Base-by-base conservation (phyloP, 257 asterid genomes). In the Solanum acaule region DNA sequence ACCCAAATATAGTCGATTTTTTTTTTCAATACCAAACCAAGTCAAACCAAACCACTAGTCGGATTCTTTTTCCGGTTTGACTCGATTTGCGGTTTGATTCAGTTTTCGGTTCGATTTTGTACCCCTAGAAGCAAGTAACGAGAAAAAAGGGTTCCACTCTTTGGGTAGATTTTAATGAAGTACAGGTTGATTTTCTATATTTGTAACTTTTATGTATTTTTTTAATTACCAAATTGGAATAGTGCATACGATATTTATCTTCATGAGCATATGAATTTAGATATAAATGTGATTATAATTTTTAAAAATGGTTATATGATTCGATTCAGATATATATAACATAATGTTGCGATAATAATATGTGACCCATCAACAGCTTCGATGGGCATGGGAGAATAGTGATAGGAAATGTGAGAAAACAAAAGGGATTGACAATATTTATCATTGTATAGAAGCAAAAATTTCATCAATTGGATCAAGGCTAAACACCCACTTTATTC, bases 341-440 rank as follows among this genome's bases (percentile, higher is more conserved):
- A 52, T 16, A 20, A 20, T 2, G 5, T 20, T 56, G 65, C 25
- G 23, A 56, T 7, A 3, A 56, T 56, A 18, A 18, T 49, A 49
- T 56, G 99, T 25, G 98, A 96, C 83, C 98, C 98, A 16, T 93
- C 99, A 12, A 96, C 98, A 0, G 97, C 96, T 2, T 96, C 98
- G 98, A 25, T 86, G 93, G 94, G 18, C 89, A 77, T 29, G 94
- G 97, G 96, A 83, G 98, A 42, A 87, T 93, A 29, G 15, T 89
- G 0, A n/a, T 96, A 5, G 97, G 95, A 9, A 89, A 96, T 8
- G 42, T 91, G 83, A 91, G 90, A 38, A 88, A 90, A 65, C 87
- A 78, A 1, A 86, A 91, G 10, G 99, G 98, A 34, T 82, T 93
- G 11, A 88, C 97, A 0, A 89, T 88, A 78, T 44, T 44, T 44